Evolutionary conservation across 2,329 filamentous ascomycete genomes (phyloP).

Genomic region (Colletotrichum sp.): DNA sequence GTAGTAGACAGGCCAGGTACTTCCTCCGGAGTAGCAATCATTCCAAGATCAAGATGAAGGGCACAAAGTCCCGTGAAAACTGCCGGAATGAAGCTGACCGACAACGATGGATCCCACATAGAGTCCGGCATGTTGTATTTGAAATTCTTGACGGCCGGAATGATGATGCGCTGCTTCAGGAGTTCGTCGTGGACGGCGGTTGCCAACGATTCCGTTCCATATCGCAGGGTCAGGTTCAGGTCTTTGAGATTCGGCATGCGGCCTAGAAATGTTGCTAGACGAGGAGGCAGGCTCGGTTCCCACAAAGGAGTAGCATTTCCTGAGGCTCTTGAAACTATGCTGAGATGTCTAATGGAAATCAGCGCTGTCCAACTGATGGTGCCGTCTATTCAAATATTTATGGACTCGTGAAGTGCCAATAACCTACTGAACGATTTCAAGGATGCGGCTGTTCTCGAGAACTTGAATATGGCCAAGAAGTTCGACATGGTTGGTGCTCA

Average conservation of each 20-base stretch:
- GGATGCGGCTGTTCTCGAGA: not conserved
- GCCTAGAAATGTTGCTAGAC: accelerated
- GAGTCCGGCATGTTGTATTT: not conserved
- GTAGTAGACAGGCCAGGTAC: not conserved
- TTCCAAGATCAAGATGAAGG: not conserved
- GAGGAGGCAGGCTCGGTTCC: not conserved
- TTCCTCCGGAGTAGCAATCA: too few species aligned
- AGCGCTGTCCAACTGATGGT: accelerated
- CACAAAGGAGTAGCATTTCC: not conserved
- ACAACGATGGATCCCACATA: too few species aligned
- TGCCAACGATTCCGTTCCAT: accelerated
- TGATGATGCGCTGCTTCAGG: accelerated
- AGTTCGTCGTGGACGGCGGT: accelerated
- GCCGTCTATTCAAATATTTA: too few species aligned
- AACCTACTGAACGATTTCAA: not conserved
- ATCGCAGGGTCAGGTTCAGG: not conserved
- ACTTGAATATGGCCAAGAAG: not conserved
- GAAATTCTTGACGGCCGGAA: accelerated
- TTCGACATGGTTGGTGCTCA: accelerated
- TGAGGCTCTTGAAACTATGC: accelerated
- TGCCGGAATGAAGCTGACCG: not conserved
- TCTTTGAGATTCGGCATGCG: not conserved
- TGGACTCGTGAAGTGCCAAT: accelerated
- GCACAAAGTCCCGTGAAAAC: accelerated
- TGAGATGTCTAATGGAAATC: not conserved